Evolutionary conservation across 2,329 filamentous ascomycete species (phyloP).

Genomic region (Pseudocercospora pini-densiflorae): DNA sequence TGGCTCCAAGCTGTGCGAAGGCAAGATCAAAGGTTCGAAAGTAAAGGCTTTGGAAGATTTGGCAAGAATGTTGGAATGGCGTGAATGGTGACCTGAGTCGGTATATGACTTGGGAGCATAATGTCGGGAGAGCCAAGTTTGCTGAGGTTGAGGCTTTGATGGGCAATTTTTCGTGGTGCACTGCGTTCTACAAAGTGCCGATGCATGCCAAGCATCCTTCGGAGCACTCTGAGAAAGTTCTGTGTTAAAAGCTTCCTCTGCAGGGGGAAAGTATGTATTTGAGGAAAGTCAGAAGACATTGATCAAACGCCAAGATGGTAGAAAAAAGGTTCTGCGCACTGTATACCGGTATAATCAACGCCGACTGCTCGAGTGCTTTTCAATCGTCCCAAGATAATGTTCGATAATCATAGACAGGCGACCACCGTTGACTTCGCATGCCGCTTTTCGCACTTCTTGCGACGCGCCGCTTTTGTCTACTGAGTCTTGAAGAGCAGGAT

Average conservation of each 20-base stretch:
- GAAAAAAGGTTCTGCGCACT: conserved; percentile 1
- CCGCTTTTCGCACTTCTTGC: neutral
- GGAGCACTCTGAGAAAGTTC: neutral
- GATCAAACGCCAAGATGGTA: neutral
- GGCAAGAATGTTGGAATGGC: neutral
- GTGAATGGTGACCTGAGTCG: neutral
- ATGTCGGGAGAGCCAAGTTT: no score
- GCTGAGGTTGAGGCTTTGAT: no score
- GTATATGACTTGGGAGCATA: no score
- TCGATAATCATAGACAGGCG: neutral
- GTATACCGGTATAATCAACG: neutral
- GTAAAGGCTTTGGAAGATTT: neutral
- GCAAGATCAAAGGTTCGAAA: neutral
- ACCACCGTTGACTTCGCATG: neutral
- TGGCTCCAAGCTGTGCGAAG: neutral
- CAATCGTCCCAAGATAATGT: neutral
- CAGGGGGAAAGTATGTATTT: neutral
- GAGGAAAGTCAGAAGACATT: neutral
- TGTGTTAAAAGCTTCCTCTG: conserved; percentile 1
- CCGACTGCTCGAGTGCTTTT: neutral
- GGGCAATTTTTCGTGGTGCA: neutral
- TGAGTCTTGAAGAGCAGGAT: conserved; percentile 99
- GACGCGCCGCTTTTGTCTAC: conserved; percentile 52
- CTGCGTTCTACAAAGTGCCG: neutral
- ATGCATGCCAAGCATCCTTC: neutral